A percentile compares a stretch with the other conserved stretches of the same genome.
Evolutionary conservation across 139 green algal genomes (phyloP).

Genomic region (Chlorella sp.): DNA sequence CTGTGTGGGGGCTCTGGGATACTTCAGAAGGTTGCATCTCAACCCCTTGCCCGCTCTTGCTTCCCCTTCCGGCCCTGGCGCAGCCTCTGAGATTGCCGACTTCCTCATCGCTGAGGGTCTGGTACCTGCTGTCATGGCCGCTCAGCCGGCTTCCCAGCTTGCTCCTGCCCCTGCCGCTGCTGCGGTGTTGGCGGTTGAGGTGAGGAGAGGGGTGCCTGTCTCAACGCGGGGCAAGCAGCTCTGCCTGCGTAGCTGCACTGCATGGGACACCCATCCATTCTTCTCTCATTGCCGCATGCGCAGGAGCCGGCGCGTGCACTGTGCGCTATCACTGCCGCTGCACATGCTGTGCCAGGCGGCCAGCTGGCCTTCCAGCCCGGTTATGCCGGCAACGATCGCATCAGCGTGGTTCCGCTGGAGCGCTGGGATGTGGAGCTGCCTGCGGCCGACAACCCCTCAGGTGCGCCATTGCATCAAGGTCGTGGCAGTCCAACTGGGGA

Average conservation of each 20-base stretch:
- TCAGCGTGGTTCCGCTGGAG: conserved; percentile 49
- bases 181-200: neutral
- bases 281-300: neutral
- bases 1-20: neutral
- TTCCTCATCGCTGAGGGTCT: conserved; percentile 28
- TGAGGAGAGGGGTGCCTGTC: too few relatives aligned
- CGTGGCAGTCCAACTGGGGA: neutral
- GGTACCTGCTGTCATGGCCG: neutral
- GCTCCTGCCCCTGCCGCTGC: neutral
- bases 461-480: neutral
- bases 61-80: neutral
- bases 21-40: neutral
- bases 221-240: too few relatives aligned
- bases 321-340: conserved; percentile 23
- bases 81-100: conserved; percentile 38
- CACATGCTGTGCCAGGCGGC: conserved; percentile 39
- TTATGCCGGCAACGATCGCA: conserved; percentile 38
- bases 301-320: neutral
- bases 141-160: neutral
- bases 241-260: too few relatives aligned
- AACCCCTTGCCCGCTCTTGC: too few relatives aligned
- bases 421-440: conserved; percentile 59
- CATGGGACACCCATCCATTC: too few relatives aligned
- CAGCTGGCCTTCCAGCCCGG: conserved; percentile 20
- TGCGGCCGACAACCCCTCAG: conserved; percentile 19